phyloP scores from a whole-genome alignment of 2,329 filamentous ascomycete species.

The Sphaerulina vaccinii region DNA sequence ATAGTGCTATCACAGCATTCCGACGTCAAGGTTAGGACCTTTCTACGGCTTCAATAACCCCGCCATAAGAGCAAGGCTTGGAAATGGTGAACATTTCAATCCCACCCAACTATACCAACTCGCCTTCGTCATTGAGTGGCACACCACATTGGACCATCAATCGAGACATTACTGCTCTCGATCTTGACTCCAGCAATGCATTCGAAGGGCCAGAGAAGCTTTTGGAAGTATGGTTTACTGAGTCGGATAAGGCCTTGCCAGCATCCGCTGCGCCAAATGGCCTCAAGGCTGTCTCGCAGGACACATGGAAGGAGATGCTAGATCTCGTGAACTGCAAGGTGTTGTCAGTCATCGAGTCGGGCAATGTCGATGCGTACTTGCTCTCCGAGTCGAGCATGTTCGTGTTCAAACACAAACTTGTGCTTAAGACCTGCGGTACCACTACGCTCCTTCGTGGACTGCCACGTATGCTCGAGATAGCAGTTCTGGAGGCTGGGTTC shows the following conservation, averaged over 20 bases:
- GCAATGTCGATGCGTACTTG: conserved; percentile 92
- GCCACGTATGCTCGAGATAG: conserved; percentile 88
- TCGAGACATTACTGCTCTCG: conserved; percentile 78
- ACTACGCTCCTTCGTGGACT: conserved; percentile 89
- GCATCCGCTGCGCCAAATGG: conserved; percentile 69
- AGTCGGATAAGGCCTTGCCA: conserved; percentile 71
- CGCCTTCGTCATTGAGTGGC: conserved; percentile 72
- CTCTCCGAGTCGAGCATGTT: conserved; percentile 99
- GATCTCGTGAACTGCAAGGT: conserved; percentile 99
- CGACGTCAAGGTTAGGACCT: not conserved
- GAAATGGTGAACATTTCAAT: conserved; percentile 85
- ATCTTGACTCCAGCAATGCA: conserved; percentile 91
- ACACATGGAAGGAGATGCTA: conserved; percentile 94
- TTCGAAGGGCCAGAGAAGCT: conserved; percentile 99
- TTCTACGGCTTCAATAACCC: not conserved
- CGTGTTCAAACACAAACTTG: conserved; percentile 98
- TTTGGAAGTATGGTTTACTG: conserved; percentile 95
- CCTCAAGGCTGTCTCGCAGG: conserved; percentile 78
- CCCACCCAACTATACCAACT: conserved; percentile 71
- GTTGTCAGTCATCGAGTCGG: conserved; percentile 86
- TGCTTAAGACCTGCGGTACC: conserved; percentile 96
- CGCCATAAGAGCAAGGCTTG: conserved; percentile 33
- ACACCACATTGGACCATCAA: conserved; percentile 95
- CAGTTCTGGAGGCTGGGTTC: conserved; percentile 83
- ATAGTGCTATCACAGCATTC: conserved; percentile 66